Evolutionary conservation across 257 asterid species (phyloP), one percentile per base, ranked within the genome.

Genomic region (Solanum dulcamara): DNA sequence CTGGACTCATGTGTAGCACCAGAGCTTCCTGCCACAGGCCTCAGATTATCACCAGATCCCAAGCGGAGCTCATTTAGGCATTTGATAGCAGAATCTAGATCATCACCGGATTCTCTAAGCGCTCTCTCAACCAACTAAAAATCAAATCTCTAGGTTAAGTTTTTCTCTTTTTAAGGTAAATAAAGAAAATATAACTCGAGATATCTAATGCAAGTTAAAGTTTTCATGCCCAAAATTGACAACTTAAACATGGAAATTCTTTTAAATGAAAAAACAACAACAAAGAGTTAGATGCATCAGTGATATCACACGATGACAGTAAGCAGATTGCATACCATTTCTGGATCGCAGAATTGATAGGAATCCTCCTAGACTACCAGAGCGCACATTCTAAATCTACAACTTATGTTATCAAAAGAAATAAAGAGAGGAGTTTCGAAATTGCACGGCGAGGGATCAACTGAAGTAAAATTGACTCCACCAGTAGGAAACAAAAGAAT

Each of bases 61-160:
- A 96, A 90, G 22, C 96, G 91, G 84, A 96, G 99, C 82, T 95
- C 95, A 60, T 94, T 92, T 81, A 96, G 88, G 87, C 93, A 86
- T 89, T 89, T 93, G 84, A 96, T 95, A 38, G 99, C 93, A 72
- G 94, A 92, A 92, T 96, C 98, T 91, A 96, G 85, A 89, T 96
- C 97, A 85, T 88, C 90, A 35, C 93, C 90, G 86, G 92, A 91
- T 86, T 89, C 98, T 88, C 94, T 94, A 57, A 96, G 97, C 81
- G 93, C 96, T 86, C 87, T 89, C 88, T 93, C 98, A 85, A 95
- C 90, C 88, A 93, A 88, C 99, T 96, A 86, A 51, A 89, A 84
- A 75, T 84, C 64, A 88, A 59, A 87, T 28, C 88, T 88, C 83
- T 62, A 60, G 46, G 51, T 11, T 84, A 86, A 84, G 70, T 87